Percentiles rank a stretch among this genome's conserved stretches.
These are phyloP conservation scores for Hypoxylon sp. DNA, from an alignment of 2,329 filamentous ascomycete species.

Conservation along the genomic window DNA sequence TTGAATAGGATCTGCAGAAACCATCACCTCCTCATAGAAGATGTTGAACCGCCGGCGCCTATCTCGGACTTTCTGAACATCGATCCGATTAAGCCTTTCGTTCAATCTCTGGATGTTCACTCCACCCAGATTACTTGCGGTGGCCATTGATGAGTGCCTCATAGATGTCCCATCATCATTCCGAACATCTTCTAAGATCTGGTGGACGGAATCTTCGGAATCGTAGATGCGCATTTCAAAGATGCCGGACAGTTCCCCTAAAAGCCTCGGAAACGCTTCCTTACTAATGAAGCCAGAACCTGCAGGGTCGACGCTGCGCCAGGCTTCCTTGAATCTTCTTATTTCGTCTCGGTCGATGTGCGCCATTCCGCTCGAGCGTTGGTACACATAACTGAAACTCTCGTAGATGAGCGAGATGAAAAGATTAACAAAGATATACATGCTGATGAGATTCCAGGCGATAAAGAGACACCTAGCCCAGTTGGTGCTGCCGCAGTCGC, in stretches of 20 bases:
- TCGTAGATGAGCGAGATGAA: conserved; percentile 99
- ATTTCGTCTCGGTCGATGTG: conserved; percentile 94
- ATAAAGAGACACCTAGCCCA: conserved; percentile 95
- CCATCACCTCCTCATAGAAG: conserved; percentile 98
- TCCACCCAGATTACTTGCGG: conserved; percentile 67
- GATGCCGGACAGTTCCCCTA: conserved; percentile 93
- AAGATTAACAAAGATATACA: conserved; percentile 99
- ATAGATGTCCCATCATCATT: conserved; percentile 66
- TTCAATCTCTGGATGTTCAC: conserved; percentile 85
- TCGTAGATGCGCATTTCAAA: conserved; percentile 99
- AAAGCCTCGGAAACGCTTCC: conserved; percentile 87
- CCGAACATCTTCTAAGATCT: conserved; percentile 87
- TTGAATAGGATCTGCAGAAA: conserved; percentile 88
- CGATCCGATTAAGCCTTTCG: conserved; percentile 78
- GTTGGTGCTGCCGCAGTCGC: conserved; percentile 90
- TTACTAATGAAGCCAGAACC: conserved; percentile 93
- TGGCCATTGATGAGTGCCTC: conserved; percentile 69
- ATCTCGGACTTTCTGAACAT: conserved; percentile 80
- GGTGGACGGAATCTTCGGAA: conserved; percentile 87
- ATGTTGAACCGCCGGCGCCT: conserved; percentile 86
- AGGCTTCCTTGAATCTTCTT: conserved; percentile 96
- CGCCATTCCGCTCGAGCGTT: conserved; percentile 92
- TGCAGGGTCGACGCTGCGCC: conserved; percentile 93
- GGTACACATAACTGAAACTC: conserved; percentile 99
- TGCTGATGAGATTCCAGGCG: conserved; percentile 98